Evolutionary conservation across 805 yeast species (phyloP), one percentile per base, ranked within the genome.

Genomic region (Torulaspora maleeae): DNA sequence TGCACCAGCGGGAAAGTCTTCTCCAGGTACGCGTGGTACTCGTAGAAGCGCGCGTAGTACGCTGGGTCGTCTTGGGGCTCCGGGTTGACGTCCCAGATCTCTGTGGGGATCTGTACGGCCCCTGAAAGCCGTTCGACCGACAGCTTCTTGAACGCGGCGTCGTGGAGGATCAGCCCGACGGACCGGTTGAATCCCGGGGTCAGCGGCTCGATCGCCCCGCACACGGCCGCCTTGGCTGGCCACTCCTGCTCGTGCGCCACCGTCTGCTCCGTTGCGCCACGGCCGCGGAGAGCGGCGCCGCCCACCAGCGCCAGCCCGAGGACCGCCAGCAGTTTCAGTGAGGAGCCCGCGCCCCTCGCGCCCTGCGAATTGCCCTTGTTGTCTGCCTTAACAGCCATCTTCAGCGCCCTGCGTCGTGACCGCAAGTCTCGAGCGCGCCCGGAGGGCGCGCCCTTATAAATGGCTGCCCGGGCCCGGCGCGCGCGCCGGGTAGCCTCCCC

Each of bases 41-140:
- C 60, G 17, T 51, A 51, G 48, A 78, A 78, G 15, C 68, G 55
- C 28, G 70, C 68, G 72, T 81, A 80, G 27, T 73, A 70, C 13
- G 71, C 72, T 3, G 61, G 53, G 32, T 66, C 58, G 2, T 58
- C 61, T 6, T 47, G 44, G 4, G 72, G 70, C 12, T 53, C 44
- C 8, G 67, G 67, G 43, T 63, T 67, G 17, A 72, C 74, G 59
- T 87, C 95, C 49, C 63, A 73, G 12, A 80, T 72, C 49, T 77
- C 81, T 1, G 95, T 84, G 34, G 82, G 80, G 46, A 84, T 72
- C 56, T 73, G 73, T 17, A 86, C 74, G 1, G 91, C 86, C 4
- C 76, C 79, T 7, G 77, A 63, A 45, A 80, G 68, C 51, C 71
- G 75, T 9, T 55, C 57, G 15, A 74, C 73, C 0, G 83, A 50